Percentiles rank a stretch among this genome's conserved stretches.
Conservation (phyloP, 2,329 filamentous ascomycete species). For the Xylaria sp. region DNA sequence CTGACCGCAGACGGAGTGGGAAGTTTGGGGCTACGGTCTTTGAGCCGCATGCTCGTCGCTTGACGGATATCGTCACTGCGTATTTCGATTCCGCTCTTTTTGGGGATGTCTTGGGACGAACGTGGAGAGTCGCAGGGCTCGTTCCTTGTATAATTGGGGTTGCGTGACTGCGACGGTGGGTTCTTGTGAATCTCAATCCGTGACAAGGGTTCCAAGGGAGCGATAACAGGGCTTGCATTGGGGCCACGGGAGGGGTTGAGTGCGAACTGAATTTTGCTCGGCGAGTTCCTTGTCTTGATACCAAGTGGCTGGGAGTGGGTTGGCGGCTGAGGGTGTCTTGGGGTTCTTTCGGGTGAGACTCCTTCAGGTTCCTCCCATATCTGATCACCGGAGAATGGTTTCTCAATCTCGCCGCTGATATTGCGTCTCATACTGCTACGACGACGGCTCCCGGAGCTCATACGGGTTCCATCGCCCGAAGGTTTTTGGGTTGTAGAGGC, state of each 20-base stretch:
- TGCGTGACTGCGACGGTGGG: slow-evolving; percentile 82
- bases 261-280: slow-evolving; percentile 69
- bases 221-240: slow-evolving; percentile 50
- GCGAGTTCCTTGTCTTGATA: slow-evolving; percentile 72
- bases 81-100: slow-evolving; percentile 84
- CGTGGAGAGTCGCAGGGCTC: slow-evolving; percentile 52
- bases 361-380: slow-evolving; percentile 89
- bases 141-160: slow-evolving; percentile 83
- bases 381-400: slow-evolving; percentile 78
- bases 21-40: slow-evolving; percentile 86
- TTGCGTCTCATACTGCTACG: slow-evolving; percentile 76
- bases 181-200: slow-evolving; percentile 85
- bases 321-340: slow-evolving; percentile 41
- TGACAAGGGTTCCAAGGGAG: slow-evolving; percentile 56
- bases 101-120: slow-evolving; percentile 60
- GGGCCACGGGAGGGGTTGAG: slow-evolving; percentile 57
- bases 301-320: slow-evolving; percentile 60
- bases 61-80: slow-evolving; percentile 87
- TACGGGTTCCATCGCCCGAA: slow-evolving; percentile 52
- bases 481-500: slow-evolving; percentile 52
- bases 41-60: slow-evolving; percentile 89
- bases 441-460: slow-evolving; percentile 58
- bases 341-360: slow-evolving; percentile 47
- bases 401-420: slow-evolving; percentile 74
- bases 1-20: slow-evolving; percentile 92